Evolutionary conservation across 148 eudicot genomes (phyloP), one percentile per base, ranked within the genome.

Genomic region (Rheum nobile): DNA sequence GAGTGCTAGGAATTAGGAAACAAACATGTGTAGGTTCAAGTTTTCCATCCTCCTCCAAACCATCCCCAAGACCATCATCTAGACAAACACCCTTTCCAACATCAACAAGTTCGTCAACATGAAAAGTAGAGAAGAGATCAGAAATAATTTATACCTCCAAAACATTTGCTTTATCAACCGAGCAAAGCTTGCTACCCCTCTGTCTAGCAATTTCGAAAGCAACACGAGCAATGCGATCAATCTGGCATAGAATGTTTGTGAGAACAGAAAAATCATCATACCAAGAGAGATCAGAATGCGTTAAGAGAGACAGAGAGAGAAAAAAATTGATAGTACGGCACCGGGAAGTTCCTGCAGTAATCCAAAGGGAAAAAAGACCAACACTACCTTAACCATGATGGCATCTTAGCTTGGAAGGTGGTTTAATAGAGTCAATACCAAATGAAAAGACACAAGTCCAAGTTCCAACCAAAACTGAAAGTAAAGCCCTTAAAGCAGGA

Each of bases 141-240:
- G 34, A 11, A 34, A 35, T 42, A 52, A 46, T 24, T 47, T 63
- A 31, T 83, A 95, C 98, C 97, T 95, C 98, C 79, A 95, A 83
- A 57, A 95, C 98, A 81, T 95, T 95, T 75, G 98, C 98, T 85
- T 95, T 95, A 78, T 95, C 98, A 81, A 95, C 98, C 67, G 97
- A 95, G 83, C 98, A 95, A 68, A 95, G 97, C 83, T 90, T 91
- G 71, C 96, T 87, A 68, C 81, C 86, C 71, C 97, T 90, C 82
- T 91, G 92, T 71, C 91, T 84, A 76, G 98, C 98, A 76, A 89
- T 88, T 84, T 95, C 97, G 79, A 95, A 91, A 75, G 97, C 98
- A 76, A 95, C 84, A 37, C 86, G 98, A 84, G 96, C 98, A 81
- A 95, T 91, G 63, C 98, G 97, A 67, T 91, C 98, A 82, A 95